Base-by-base conservation (phyloP, 2,329 filamentous ascomycete genomes). In the Cercospora brassicicola region DNA sequence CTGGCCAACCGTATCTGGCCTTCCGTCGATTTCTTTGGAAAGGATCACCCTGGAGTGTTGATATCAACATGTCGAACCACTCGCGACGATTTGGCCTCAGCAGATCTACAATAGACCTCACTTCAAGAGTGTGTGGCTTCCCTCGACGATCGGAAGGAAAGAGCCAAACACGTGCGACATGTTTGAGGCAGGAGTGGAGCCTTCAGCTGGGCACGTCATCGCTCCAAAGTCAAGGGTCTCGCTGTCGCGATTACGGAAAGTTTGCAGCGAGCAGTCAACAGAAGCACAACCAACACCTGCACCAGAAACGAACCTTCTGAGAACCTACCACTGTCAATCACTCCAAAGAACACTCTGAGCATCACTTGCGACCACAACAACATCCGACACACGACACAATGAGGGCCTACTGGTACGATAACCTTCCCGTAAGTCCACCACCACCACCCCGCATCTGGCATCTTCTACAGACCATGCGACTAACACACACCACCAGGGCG, bases 391-490 rank as follows among this genome's bases (percentile, higher is more conserved):
- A 9, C 20, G 20, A 26, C 69, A 86, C 72, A 65, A 91, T 91
- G 89, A 89, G 84, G 78, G 89, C 89, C 71, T 91, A 91, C 81
- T 91, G 87, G 86, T 91, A 84, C 79, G 89, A 91, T 79, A 90
- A 91, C 79, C 79, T 84, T 71, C 83, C 85, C 63, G 88, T 90
- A 84, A 66, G 80, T 69, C 36, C 57, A 53, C 33, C 48, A 55
- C 53, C 45, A 53, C 30, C 36, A 48, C 42, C 28, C 59, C 53
- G 69, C 33, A 15, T 55, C 15, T 13, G 20, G 53, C 55, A 73
- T 59, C 73, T 42, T 68, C 33, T 64, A 31, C 48, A 53, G 62
- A 36, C 33, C 57, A 31, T 56, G 62, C 59, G 26, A 53, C 64
- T 62, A 45, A 63, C 45, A 63, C 18, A 30, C 20, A 69, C 59